These are phyloP conservation scores for Teratosphaeria destructans DNA, from an alignment of 2,329 filamentous ascomycete species.

Conservation along the genomic window DNA sequence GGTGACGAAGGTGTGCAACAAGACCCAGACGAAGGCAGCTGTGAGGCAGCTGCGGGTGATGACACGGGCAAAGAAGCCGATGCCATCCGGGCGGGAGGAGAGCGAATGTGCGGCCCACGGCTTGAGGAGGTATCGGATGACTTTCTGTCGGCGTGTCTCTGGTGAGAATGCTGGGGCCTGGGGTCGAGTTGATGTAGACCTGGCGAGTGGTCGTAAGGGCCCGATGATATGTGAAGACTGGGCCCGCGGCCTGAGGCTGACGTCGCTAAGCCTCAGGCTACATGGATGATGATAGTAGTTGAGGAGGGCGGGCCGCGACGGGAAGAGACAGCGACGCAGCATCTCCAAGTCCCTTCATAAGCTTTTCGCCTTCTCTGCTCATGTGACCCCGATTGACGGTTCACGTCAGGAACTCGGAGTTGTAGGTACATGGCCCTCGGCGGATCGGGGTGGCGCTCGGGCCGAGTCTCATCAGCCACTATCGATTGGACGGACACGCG, in stretches of 20 bases:
- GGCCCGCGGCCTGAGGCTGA: not conserved
- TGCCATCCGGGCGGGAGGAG: not conserved
- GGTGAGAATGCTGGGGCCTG: too few species aligned
- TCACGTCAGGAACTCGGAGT: too few species aligned
- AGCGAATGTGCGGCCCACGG: not conserved
- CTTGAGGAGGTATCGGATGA: conserved; percentile 1
- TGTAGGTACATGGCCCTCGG: not conserved
- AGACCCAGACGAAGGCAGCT: not conserved
- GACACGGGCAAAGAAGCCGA: not conserved
- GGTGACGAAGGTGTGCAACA: conserved; percentile 25
- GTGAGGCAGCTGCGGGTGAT: not conserved
- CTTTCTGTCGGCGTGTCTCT: not conserved
- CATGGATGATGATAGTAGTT: not conserved
- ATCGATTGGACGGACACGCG: not conserved
- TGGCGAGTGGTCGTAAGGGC: not conserved
- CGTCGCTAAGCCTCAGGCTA: not conserved
- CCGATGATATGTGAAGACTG: not conserved
- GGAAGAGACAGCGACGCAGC: not conserved
- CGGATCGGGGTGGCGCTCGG: not conserved
- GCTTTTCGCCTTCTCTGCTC: not conserved
- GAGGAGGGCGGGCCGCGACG: not conserved
- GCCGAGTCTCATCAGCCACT: not conserved
- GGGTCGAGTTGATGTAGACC: not conserved
- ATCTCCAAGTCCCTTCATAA: not conserved
- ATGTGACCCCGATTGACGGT: not conserved